Evolutionary conservation across 2,329 filamentous ascomycete genomes (phyloP).

Genomic region (Fusarium sulawesiense): DNA sequence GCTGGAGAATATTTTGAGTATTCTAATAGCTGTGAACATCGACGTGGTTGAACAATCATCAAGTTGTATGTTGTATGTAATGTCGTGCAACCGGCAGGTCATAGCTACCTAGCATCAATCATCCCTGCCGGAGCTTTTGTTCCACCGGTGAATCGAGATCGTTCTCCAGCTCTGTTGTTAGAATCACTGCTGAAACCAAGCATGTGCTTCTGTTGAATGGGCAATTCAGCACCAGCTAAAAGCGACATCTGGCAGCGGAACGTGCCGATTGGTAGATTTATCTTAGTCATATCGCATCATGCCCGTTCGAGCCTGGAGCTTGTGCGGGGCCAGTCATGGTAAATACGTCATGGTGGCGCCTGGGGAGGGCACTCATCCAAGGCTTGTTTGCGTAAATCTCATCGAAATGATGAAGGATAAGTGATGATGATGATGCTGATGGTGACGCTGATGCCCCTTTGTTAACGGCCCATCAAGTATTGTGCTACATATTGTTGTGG

Average conservation of each 20-base stretch:
- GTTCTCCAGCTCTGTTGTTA: neutral
- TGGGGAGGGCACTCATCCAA: conserved; percentile 31
- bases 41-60: neutral
- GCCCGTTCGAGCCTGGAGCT: conserved; percentile 41
- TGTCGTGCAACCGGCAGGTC: neutral
- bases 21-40: neutral
- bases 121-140: conserved; percentile 36
- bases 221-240: neutral
- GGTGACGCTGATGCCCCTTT: conserved; percentile 36
- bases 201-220: conserved; percentile 22
- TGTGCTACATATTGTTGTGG: conserved; percentile 17
- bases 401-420: conserved; percentile 42
- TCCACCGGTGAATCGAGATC: conserved; percentile 35
- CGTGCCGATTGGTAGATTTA: neutral
- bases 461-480: conserved; percentile 7
- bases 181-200: conserved; percentile 17
- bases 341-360: conserved; percentile 44
- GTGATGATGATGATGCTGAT: conserved; percentile 36
- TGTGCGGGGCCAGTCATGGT: conserved; percentile 32
- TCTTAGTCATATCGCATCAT: conserved; percentile 29
- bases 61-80: neutral
- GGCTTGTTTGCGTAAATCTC: conserved; percentile 30
- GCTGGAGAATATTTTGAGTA: neutral
- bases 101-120: neutral
- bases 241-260: conserved; percentile 17